These are phyloP conservation scores for Agarophyton chilense DNA, from an alignment of 23 red algal genomes.

Conservation along the genomic window DNA sequence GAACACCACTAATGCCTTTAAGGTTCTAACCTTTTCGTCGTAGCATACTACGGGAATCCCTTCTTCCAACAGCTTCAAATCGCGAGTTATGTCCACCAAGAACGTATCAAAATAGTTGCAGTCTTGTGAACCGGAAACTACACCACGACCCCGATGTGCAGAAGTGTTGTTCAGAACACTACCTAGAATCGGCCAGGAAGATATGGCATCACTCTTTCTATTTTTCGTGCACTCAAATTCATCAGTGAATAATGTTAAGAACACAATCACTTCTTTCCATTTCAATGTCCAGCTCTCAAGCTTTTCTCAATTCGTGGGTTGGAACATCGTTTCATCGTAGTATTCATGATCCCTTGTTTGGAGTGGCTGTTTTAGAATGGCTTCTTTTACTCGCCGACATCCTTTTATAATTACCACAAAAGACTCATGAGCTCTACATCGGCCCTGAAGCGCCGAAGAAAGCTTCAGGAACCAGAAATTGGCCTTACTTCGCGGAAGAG, in stretches of 20 bases:
- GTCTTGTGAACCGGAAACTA: neutral
- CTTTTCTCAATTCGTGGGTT: neutral
- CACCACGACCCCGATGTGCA: neutral
- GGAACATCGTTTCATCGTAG: neutral
- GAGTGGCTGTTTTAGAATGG: neutral
- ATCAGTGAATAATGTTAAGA: neutral
- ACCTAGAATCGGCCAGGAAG: neutral
- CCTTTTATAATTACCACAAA: neutral
- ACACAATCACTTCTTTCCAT: neutral
- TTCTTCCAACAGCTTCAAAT: neutral
- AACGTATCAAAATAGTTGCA: neutral
- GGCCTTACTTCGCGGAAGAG: neutral
- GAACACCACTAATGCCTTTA: neutral
- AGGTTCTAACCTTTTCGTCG: neutral
- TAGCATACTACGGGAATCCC: neutral
- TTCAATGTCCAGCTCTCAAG: neutral
- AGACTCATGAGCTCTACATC: constrained; percentile 1
- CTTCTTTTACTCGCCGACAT: neutral
- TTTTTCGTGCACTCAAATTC: neutral
- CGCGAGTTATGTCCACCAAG: neutral
- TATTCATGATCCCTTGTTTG: neutral
- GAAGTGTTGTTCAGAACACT: neutral
- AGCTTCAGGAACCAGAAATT: constrained; percentile 17
- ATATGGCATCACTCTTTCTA: neutral
- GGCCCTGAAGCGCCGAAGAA: neutral